Percentiles rank a stretch among this genome's conserved stretches.
These are phyloP conservation scores for Barbarea vulgaris DNA, from an alignment of 345 rosid species.

Conservation along the genomic window DNA sequence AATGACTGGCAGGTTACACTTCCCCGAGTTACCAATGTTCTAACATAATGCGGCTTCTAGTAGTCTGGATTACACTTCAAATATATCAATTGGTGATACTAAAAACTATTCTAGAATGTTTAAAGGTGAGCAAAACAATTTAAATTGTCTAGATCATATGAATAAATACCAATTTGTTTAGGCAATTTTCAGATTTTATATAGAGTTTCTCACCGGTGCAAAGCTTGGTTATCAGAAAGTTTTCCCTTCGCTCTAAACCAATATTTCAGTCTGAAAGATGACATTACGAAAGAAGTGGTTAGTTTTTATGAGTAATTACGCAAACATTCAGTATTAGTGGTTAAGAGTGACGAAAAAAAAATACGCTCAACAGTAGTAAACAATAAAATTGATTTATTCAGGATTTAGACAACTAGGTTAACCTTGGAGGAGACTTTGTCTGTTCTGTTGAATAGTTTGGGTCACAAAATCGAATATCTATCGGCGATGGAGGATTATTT, in stretches of 20 bases:
- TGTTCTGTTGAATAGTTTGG: conserved; percentile 63
- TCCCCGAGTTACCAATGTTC: neutral
- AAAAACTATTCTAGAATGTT: neutral
- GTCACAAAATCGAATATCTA: conserved; percentile 91
- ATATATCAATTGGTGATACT: conserved; percentile 2
- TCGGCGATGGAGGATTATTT: conserved; percentile 65
- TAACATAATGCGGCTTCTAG: neutral
- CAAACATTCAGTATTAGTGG: neutral
- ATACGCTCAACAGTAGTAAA: neutral
- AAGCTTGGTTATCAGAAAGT: conserved; percentile 88
- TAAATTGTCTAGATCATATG: neutral
- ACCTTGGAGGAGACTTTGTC: conserved; percentile 84
- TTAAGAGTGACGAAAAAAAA: neutral
- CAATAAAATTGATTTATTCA: conserved; percentile 1
- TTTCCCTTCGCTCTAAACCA: conserved; percentile 93
- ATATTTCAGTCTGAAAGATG: conserved; percentile 63
- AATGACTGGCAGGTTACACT: neutral
- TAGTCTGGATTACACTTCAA: neutral
- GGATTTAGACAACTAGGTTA: conserved; percentile 14
- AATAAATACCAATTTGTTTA: neutral
- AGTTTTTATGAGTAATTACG: neutral
- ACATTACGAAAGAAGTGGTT: neutral
- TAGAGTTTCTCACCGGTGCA: conserved; percentile 66
- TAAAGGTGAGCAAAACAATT: conserved; percentile 1
- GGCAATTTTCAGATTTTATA: neutral